Conservation (phyloP, 768 basidiomycete species). For the Hericium alpestre region DNA sequence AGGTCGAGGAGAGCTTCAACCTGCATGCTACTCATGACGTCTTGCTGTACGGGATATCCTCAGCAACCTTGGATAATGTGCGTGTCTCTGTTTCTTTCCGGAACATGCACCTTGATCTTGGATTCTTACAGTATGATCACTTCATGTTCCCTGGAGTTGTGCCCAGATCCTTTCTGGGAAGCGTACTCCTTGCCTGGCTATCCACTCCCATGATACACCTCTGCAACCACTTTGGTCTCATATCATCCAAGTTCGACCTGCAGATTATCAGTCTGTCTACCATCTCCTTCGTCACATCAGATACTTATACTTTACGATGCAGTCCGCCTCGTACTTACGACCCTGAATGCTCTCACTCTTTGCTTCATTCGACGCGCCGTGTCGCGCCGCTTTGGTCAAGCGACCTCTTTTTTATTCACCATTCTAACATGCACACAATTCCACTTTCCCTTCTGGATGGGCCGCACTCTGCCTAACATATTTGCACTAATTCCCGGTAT, state of each 20-base stretch:
- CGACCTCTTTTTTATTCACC: constrained; percentile 47
- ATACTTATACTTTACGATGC: neutral
- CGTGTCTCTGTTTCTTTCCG: too few species aligned
- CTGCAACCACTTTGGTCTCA: constrained; percentile 29
- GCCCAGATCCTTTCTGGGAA: constrained; percentile 79
- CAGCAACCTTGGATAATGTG: constrained; percentile 33
- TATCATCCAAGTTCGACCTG: constrained; percentile 50
- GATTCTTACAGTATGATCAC: constrained; percentile 69
- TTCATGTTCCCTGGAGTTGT: constrained; percentile 80
- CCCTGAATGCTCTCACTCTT: constrained; percentile 52
- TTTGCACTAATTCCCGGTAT: constrained; percentile 73
- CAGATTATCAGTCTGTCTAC: constrained; percentile 54
- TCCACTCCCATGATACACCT: constrained; percentile 38
- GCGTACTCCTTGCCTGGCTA: constrained; percentile 53
- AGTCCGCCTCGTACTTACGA: constrained; percentile 72
- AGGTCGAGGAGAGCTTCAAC: constrained; percentile 97
- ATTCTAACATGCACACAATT: constrained; percentile 77
- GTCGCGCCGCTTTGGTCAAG: constrained; percentile 49
- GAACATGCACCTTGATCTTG: neutral
- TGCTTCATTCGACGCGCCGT: constrained; percentile 55
- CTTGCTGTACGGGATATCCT: constrained; percentile 57
- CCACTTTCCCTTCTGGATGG: constrained; percentile 89
- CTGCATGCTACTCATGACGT: constrained; percentile 87
- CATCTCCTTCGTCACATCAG: neutral
- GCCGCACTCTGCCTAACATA: constrained; percentile 91